These are phyloP conservation scores for Dictyostelium purpureum DNA, from an alignment of 78 protist genomes.

Conservation along the genomic window DNA sequence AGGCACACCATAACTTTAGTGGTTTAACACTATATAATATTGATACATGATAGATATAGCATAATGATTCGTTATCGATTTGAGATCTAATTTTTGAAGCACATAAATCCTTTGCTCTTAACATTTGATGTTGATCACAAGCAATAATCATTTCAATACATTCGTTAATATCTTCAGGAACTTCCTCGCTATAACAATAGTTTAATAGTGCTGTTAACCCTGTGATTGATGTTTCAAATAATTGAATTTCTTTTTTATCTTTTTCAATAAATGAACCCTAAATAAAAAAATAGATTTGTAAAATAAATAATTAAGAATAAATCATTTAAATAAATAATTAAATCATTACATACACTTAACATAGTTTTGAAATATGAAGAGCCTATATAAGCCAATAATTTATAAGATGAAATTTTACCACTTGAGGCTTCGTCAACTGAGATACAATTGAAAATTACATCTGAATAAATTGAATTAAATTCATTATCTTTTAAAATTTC, in stretches of 20 bases:
- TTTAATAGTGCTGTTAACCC: not conserved
- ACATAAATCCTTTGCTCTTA: slow-evolving; percentile 37
- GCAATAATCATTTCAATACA: slow-evolving; percentile 19
- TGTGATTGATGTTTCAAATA: not conserved
- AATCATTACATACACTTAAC: not conserved
- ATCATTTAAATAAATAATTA: no score
- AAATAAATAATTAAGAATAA: not conserved
- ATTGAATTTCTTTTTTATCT: slow-evolving; percentile 13
- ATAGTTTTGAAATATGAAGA: slow-evolving; percentile 34
- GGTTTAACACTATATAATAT: not conserved
- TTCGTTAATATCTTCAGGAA: slow-evolving; percentile 13
- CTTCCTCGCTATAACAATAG: slow-evolving; percentile 31
- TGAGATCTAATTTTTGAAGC: slow-evolving; percentile 16
- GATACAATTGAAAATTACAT: slow-evolving; percentile 1
- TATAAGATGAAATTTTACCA: not conserved
- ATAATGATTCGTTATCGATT: not conserved
- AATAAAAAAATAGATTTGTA: not conserved
- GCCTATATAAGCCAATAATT: not conserved
- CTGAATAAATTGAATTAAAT: not conserved
- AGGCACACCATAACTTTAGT: slow-evolving; percentile 9
- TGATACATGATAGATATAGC: slow-evolving; percentile 21
- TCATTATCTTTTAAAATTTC: not conserved
- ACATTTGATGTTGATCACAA: slow-evolving; percentile 48
- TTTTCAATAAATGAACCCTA: slow-evolving; percentile 42
- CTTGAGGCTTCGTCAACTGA: not conserved